Conservation (phyloP, 352 stramenopile species). For the Phytopythium ostracodes region DNA sequence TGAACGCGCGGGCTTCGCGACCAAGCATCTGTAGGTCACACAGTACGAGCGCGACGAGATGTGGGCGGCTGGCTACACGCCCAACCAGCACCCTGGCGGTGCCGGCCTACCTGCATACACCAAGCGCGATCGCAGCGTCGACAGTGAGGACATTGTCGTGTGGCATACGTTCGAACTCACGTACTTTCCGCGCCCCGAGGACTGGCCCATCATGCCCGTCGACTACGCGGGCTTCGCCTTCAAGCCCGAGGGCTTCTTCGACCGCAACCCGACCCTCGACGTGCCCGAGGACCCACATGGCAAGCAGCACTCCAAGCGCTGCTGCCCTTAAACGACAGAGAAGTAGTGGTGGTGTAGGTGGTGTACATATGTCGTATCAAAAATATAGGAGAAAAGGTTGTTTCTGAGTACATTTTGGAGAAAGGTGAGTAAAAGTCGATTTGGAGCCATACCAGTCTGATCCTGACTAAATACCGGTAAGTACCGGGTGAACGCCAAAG, state of each 20-base stretch:
- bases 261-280: slow-evolving; percentile 52
- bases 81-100: slow-evolving; percentile 46
- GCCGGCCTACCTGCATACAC: slow-evolving; percentile 55
- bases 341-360: neutral
- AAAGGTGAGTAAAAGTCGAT: no score
- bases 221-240: slow-evolving; percentile 68
- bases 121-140: slow-evolving; percentile 40
- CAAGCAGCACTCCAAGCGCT: slow-evolving; percentile 31
- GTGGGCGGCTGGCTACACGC: slow-evolving; percentile 69
- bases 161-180: slow-evolving; percentile 76
- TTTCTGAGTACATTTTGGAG: no score
- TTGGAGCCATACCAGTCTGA: no score
- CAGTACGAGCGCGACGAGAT: slow-evolving; percentile 51
- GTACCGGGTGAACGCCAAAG: no score
- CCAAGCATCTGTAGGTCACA: slow-evolving; percentile 74
- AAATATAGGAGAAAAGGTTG: no score
- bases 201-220: slow-evolving; percentile 76
- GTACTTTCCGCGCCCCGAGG: slow-evolving; percentile 65
- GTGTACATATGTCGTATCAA: no score
- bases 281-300: slow-evolving; percentile 38
- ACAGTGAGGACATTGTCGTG: slow-evolving; percentile 64
- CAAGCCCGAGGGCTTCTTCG: slow-evolving; percentile 65
- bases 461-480: no score
- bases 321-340: slow-evolving; percentile 8
- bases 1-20: slow-evolving; percentile 53